Conservation (phyloP, 148 eudicot species). For the Selenicereus undatus region DNA sequence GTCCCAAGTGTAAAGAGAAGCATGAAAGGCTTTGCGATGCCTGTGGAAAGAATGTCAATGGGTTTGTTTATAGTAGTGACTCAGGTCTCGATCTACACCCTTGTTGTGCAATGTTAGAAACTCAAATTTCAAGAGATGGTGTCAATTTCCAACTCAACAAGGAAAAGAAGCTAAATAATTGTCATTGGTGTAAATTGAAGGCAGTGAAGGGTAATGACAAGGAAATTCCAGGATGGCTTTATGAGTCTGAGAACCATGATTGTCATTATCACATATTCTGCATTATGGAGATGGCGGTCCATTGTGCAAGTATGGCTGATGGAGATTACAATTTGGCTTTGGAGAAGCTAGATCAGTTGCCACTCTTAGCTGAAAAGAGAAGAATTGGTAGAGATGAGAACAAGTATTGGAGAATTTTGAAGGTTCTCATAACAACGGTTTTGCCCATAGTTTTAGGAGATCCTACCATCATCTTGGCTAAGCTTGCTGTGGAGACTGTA, state of each 20-base stretch:
- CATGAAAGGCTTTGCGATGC: neutral
- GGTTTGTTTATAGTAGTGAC: constrained; percentile 15
- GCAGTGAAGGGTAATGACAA: neutral
- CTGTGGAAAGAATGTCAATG: neutral
- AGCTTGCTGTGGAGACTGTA: neutral
- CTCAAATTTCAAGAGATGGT: neutral
- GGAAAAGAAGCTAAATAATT: neutral
- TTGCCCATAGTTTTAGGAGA: neutral
- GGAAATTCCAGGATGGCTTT: constrained; percentile 7
- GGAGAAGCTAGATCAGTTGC: constrained; percentile 1
- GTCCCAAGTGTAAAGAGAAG: neutral
- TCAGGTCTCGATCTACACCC: constrained; percentile 16
- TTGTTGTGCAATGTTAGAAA: neutral
- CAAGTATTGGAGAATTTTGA: constrained; percentile 12
- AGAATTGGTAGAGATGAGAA: neutral
- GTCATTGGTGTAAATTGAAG: constrained; percentile 1
- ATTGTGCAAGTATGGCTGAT: neutral
- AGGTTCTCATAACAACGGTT: neutral
- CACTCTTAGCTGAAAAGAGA: neutral
- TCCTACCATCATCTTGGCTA: too few species aligned
- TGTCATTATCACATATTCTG: constrained; percentile 20
- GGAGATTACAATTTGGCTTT: neutral
- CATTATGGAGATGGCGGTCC: constrained; percentile 4
- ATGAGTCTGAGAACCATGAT: neutral
- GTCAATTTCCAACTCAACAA: neutral